A percentile compares a stretch with the other conserved stretches of the same genome.
Evolutionary conservation across 345 rosid species (phyloP).

Genomic region (Linum trigynum): DNA sequence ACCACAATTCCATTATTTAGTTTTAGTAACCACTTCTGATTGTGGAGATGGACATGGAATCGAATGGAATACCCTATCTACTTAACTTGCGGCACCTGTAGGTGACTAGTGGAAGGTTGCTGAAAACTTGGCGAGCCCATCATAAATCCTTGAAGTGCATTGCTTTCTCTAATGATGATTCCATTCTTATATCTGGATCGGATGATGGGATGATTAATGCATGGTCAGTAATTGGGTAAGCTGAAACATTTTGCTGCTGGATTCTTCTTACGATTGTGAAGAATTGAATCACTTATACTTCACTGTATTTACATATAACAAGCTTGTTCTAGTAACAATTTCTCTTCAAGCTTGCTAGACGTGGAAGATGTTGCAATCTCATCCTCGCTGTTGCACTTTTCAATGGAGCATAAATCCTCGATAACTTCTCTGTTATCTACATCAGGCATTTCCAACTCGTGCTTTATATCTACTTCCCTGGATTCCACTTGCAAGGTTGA

Average conservation of each 20-base stretch:
- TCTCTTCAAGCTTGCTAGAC: slow-evolving; percentile 27
- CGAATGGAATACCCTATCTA: no score
- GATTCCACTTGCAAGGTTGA: slow-evolving; percentile 45
- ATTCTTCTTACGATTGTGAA: neutral
- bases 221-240: slow-evolving; percentile 45
- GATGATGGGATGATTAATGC: slow-evolving; percentile 36
- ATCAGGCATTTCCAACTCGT: slow-evolving; percentile 19
- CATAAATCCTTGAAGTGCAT: slow-evolving; percentile 33
- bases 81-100: slow-evolving; percentile 10
- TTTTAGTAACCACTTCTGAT: no score
- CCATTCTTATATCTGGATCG: slow-evolving; percentile 42
- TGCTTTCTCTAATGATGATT: slow-evolving; percentile 32
- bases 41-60: no score
- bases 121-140: slow-evolving; percentile 40
- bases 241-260: neutral
- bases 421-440: slow-evolving; percentile 31
- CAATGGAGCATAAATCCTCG: slow-evolving; percentile 33
- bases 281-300: neutral
- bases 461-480: slow-evolving; percentile 41
- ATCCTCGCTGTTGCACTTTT: slow-evolving; percentile 25
- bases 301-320: neutral
- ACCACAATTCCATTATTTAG: neutral
- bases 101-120: slow-evolving; percentile 40
- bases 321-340: slow-evolving; percentile 14
- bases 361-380: slow-evolving; percentile 24